phyloP scores from a whole-genome alignment of 2,329 filamentous ascomycete genomes.

The Penicillium sp. region DNA sequence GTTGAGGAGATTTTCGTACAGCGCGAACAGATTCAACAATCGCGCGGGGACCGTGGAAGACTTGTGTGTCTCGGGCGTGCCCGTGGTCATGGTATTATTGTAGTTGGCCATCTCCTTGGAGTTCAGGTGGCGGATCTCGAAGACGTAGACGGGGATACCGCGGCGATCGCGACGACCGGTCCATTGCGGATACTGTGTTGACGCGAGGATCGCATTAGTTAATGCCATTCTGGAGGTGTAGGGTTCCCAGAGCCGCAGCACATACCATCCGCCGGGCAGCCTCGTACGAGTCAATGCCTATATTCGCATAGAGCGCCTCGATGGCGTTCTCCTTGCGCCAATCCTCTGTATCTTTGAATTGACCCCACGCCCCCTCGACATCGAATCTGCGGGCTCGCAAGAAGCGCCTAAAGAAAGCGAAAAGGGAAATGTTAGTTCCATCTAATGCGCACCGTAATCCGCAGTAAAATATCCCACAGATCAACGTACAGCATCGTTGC shows the following conservation, averaged over 20 bases:
- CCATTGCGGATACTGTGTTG: constrained; percentile 82
- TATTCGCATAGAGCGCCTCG: constrained; percentile 78
- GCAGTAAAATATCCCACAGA: background rate
- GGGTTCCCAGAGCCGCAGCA: constrained; percentile 5
- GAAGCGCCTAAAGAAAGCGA: constrained; percentile 64
- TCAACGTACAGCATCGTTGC: constrained; percentile 50
- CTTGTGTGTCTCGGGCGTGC: constrained; percentile 61
- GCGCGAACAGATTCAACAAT: constrained; percentile 81
- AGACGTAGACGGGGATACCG: constrained; percentile 90
- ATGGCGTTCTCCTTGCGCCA: constrained; percentile 82
- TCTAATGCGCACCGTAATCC: background rate
- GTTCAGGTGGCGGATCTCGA: constrained; percentile 81
- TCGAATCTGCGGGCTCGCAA: constrained; percentile 82
- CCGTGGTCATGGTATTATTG: constrained; percentile 55
- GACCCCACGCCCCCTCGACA: constrained; percentile 72
- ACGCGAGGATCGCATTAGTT: background rate
- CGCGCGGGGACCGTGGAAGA: constrained; percentile 62
- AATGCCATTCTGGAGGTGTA: background rate
- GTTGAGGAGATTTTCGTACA: constrained; percentile 89
- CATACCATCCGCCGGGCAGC: constrained; percentile 70
- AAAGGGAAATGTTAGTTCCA: background rate
- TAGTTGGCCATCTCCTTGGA: constrained; percentile 78
- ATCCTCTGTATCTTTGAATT: constrained; percentile 86
- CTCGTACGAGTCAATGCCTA: constrained; percentile 83
- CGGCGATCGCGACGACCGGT: constrained; percentile 86